Evolutionary conservation across 208 protist genomes (phyloP), one percentile per base, ranked within the genome.

Genomic region (Leishmania aethiopica): DNA sequence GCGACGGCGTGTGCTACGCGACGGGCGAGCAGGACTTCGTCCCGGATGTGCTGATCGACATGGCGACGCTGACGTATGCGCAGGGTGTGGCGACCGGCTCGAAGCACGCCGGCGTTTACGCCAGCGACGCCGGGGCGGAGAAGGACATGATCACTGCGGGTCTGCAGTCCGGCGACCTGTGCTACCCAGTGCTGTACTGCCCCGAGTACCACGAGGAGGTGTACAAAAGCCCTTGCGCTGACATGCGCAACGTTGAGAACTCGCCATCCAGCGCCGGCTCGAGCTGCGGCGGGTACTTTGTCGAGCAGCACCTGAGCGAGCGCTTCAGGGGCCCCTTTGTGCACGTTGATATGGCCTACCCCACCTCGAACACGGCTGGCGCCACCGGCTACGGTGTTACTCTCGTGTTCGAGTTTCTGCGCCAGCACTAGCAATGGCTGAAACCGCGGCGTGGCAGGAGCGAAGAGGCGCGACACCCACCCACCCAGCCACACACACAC

Each of bases 41-140:
- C 40, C 94, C 96, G 17, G 86, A 93, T 78, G 77, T 91, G 75
- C 17, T 98, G 60, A 86, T 98, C 67, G 90, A 97, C 83, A 96
- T 98, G 89, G 96, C 96, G 22, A 98, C 96, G 28, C 88, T 98
- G 66, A 98, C 96, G 28, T 95, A 95, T 70, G 94, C 95, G n/a
- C 95, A 98, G 84, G 90, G 91, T 49, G 88, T 96, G 67, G 91
- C 95, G 25, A 97, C 94, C 3, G 95, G 95, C 51, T 83, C 84
- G 79, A 85, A 87, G 71, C 92, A 96, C 80, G 94, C 93, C n/a
- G 94, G 89, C 37, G 81, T 98, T 22, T 96, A 90, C 84, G 86
- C 86, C 55, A 96, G 94, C 88, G 83, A 93, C 45, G 88, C 84
- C 19, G 80, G 88, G 47, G 84, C 89, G 40, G 93, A 96, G 84